Evolutionary conservation across 495 filamentous ascomycete species (phyloP).

Genomic region (Hyphodiscus hymeniophilus): DNA sequence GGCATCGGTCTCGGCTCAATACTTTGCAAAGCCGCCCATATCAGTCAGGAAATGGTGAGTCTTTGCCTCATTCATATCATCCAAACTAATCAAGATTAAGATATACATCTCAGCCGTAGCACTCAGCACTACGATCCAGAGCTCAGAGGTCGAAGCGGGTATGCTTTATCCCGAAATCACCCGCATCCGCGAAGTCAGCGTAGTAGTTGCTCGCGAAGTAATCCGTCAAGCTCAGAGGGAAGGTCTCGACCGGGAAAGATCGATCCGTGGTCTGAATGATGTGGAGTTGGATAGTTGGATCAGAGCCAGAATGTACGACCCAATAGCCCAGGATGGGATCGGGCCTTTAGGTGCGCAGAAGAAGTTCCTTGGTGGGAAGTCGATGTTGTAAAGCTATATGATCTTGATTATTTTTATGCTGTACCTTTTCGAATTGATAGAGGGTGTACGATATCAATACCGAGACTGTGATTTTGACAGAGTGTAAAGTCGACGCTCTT

Average conservation of each 20-base stretch:
- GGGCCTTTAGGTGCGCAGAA: not conserved
- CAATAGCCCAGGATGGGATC: constrained; percentile 21
- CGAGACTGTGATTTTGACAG: no score
- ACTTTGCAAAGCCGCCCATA: constrained; percentile 59
- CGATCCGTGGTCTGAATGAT: constrained; percentile 52
- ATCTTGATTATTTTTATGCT: no score
- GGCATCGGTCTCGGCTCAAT: constrained; percentile 74
- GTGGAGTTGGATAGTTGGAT: constrained; percentile 61
- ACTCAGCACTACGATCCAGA: constrained; percentile 53
- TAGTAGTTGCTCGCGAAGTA: constrained; percentile 62
- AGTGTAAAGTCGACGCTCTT: no score
- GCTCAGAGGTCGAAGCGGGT: constrained; percentile 50
- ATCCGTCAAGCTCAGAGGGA: constrained; percentile 64
- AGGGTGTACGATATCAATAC: no score
- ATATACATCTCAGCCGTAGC: constrained; percentile 66
- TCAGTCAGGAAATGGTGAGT: constrained; percentile 65
- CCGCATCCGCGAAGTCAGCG: constrained; percentile 66
- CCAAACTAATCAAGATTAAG: constrained; percentile 3
- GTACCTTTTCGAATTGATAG: no score
- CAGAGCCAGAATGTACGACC: constrained; percentile 65
- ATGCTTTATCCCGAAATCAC: constrained; percentile 68
- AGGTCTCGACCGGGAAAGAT: constrained; percentile 60
- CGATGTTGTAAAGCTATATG: not conserved
- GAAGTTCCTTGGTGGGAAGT: not conserved
- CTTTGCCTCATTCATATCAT: not conserved